These are phyloP conservation scores for Neurospora sp. DNA, from an alignment of 2,329 filamentous ascomycete genomes.

Conservation along the genomic window DNA sequence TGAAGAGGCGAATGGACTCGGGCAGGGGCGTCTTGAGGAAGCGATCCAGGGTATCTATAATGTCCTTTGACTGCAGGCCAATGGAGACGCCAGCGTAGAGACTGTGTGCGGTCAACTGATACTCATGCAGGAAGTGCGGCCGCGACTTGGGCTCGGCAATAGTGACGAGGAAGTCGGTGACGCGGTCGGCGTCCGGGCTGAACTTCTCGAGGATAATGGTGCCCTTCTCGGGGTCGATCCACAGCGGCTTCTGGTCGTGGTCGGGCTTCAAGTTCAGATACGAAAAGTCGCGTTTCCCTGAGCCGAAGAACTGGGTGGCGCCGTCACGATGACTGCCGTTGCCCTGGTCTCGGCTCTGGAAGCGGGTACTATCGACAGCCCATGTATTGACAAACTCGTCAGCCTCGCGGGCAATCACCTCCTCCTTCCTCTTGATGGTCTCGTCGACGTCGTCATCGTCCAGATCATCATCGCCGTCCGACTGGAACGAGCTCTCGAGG, in stretches of 20 bases:
- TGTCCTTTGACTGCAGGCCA: conserved; percentile 80
- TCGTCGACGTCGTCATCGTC: conserved; percentile 41
- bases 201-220: conserved; percentile 92
- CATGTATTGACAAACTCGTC: conserved; percentile 42
- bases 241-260: conserved; percentile 80
- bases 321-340: conserved; percentile 17
- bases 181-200: conserved; percentile 74
- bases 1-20: conserved; percentile 69
- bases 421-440: conserved; percentile 39
- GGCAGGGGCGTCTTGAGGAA: conserved; percentile 85
- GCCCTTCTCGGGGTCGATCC: conserved; percentile 81
- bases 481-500: conserved; percentile 33
- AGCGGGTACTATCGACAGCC: conserved; percentile 29
- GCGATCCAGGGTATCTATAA: conserved; percentile 77
- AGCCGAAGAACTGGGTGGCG: conserved; percentile 23
- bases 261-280: conserved; percentile 77
- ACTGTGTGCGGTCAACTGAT: conserved; percentile 82
- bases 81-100: conserved; percentile 93
- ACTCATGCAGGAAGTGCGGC: conserved; percentile 87
- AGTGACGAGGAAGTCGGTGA: conserved; percentile 90
- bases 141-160: conserved; percentile 89
- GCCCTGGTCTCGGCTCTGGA: conserved; percentile 26
- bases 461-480: conserved; percentile 34
- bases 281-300: conserved; percentile 56
- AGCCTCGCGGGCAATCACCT: conserved; percentile 47